A percentile compares a stretch with the other conserved stretches of the same genome.
These are phyloP conservation scores for Xylaria sp. DNA, from an alignment of 2,329 filamentous ascomycete genomes.

Conservation along the genomic window DNA sequence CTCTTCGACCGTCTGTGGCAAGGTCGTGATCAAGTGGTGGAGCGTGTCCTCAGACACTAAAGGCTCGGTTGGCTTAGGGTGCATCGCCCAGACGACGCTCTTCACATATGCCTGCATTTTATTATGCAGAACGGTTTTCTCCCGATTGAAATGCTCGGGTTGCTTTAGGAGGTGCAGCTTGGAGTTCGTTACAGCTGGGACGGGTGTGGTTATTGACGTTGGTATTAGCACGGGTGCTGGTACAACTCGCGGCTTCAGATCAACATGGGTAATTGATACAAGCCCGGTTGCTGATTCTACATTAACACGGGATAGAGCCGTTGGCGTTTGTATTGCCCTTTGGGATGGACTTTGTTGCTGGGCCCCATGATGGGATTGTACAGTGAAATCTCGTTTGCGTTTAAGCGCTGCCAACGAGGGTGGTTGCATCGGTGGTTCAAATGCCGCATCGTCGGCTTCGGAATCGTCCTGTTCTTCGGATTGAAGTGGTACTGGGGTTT, in stretches of 20 bases:
- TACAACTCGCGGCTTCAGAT: background rate
- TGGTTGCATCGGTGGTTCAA: slow-evolving; percentile 19
- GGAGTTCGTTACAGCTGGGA: background rate
- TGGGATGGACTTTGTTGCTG: background rate
- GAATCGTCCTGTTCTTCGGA: background rate
- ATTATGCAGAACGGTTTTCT: slow-evolving; percentile 17
- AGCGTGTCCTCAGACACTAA: slow-evolving; percentile 22
- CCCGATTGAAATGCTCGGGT: background rate
- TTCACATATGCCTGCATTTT: slow-evolving; percentile 32
- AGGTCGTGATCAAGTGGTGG: slow-evolving; percentile 8
- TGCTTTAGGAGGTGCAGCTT: background rate
- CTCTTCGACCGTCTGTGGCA: slow-evolving; percentile 26
- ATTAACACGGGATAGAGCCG: background rate
- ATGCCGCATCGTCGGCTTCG: slow-evolving; percentile 8
- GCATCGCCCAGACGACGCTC: slow-evolving; percentile 26
- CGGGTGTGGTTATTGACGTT: background rate
- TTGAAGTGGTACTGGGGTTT: background rate
- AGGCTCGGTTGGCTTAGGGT: slow-evolving; percentile 15
- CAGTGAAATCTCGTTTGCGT: slow-evolving; percentile 14
- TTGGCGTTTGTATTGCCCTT: background rate
- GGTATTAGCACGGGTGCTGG: background rate
- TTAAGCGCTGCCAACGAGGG: slow-evolving; percentile 12
- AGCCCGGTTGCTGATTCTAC: background rate
- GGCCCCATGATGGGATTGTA: background rate
- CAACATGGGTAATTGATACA: too few relatives aligned